Conservation (phyloP, 805 yeast species). For the Candida caryicola region DNA sequence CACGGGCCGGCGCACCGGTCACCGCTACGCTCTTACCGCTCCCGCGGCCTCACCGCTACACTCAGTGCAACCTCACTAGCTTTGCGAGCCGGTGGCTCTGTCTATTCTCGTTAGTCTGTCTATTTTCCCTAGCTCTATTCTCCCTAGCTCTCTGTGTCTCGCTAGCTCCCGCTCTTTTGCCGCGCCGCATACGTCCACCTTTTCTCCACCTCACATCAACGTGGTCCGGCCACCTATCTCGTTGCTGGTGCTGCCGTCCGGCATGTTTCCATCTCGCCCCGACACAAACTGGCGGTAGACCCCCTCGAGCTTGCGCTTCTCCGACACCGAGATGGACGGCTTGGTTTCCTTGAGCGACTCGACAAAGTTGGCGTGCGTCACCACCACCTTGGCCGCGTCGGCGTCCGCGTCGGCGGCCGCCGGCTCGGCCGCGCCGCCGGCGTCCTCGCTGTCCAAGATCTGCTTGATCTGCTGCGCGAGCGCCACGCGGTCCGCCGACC, state of each 20-base stretch:
- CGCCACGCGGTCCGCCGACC: constrained; percentile 41
- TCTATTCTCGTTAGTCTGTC: too few species aligned
- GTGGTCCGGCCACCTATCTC: constrained; percentile 86
- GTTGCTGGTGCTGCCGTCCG: constrained; percentile 74
- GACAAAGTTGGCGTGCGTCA: constrained; percentile 53
- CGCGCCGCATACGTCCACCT: too few species aligned
- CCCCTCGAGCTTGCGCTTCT: constrained; percentile 54
- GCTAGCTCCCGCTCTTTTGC: too few species aligned
- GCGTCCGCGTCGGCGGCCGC: constrained; percentile 3
- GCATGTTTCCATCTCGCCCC: constrained; percentile 84
- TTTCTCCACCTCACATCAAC: constrained; percentile 50
- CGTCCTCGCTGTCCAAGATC: constrained; percentile 20
- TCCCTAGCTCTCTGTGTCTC: too few species aligned
- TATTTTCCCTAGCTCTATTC: neutral
- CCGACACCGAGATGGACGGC: constrained; percentile 82
- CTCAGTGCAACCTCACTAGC: too few species aligned
- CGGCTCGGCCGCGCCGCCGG: constrained; percentile 4
- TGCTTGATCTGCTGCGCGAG: constrained; percentile 43
- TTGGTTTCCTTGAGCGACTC: constrained; percentile 73
- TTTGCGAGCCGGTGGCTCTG: too few species aligned
- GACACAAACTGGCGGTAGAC: constrained; percentile 73
- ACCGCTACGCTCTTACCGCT: too few species aligned
- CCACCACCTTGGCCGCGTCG: constrained; percentile 34
- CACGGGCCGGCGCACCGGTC: too few species aligned
- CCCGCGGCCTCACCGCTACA: too few species aligned